Conservation (phyloP, 768 basidiomycete genomes). For the Leccinellum rugosiceps region DNA sequence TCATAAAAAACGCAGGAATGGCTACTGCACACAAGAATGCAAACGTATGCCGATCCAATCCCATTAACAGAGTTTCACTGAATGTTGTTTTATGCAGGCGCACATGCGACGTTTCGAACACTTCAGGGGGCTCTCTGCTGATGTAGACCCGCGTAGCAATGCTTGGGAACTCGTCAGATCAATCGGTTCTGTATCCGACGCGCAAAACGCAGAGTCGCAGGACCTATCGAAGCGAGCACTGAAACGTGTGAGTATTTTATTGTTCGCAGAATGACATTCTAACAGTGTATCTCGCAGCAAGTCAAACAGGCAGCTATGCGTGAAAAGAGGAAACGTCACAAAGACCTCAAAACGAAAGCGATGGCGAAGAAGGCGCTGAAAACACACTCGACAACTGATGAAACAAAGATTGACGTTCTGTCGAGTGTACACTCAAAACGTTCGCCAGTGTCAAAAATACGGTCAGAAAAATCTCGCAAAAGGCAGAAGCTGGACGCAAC, state of each 20-base stretch:
- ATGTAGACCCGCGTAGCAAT: constrained; percentile 41
- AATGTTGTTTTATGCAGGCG: constrained; percentile 38
- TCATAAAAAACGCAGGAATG: constrained; percentile 60
- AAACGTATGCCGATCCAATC: constrained; percentile 47
- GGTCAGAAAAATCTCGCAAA: constrained; percentile 8
- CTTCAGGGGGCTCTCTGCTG: constrained; percentile 42
- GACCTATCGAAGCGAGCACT: constrained; percentile 55
- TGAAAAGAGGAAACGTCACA: constrained; percentile 48
- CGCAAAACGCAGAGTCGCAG: constrained; percentile 10
- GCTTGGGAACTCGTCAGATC: constrained; percentile 42
- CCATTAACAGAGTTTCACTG: neutral
- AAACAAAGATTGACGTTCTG: neutral
- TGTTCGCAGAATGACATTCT: neutral
- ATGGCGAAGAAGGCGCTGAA: constrained; percentile 33
- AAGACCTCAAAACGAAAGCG: constrained; percentile 40
- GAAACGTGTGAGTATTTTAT: constrained; percentile 50
- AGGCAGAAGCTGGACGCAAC: constrained; percentile 12
- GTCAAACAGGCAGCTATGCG: constrained; percentile 43
- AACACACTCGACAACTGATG: neutral
- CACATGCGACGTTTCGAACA: constrained; percentile 60
- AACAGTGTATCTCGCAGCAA: constrained; percentile 35
- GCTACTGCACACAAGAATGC: constrained; percentile 56
- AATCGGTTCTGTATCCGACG: constrained; percentile 4
- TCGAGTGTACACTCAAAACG: neutral
- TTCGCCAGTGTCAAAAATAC: neutral